Percentiles rank a stretch among this genome's conserved stretches.
phyloP scores from a whole-genome alignment of 2,329 filamentous ascomycete genomes.

The Blastomyces parvus region DNA sequence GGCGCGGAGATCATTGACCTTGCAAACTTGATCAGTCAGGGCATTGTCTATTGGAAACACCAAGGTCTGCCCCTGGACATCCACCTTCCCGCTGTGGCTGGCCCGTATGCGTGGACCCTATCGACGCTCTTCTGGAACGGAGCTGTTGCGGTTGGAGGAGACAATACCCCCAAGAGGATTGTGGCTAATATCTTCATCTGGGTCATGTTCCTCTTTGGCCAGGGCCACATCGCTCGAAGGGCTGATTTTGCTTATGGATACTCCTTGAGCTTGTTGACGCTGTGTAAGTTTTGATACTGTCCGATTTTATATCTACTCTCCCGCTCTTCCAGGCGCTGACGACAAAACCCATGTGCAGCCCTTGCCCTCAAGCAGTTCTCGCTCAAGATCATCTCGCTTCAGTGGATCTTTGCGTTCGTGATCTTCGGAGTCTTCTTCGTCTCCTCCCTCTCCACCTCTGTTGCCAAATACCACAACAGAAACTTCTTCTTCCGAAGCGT shows the following conservation, averaged over 20 bases:
- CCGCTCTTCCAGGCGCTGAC: conserved; percentile 10
- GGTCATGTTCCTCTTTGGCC: conserved; percentile 66
- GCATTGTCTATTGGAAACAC: conserved; percentile 71
- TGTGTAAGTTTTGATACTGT: conserved; percentile 43
- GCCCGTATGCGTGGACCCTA: conserved; percentile 76
- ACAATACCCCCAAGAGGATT: conserved; percentile 60
- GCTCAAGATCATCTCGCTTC: conserved; percentile 62
- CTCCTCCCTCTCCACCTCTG: conserved; percentile 45
- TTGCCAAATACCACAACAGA: conserved; percentile 28
- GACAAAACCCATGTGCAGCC: conserved; percentile 28
- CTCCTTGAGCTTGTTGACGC: conserved; percentile 60
- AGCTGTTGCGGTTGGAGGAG: conserved; percentile 65
- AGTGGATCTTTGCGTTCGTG: conserved; percentile 87
- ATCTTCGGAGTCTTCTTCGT: conserved; percentile 70
- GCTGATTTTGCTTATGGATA: conserved; percentile 74
- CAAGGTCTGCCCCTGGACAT: conserved; percentile 61
- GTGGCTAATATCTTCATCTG: conserved; percentile 83
- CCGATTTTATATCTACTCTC: background rate
- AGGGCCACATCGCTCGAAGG: conserved; percentile 64
- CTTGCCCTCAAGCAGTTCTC: conserved; percentile 71
- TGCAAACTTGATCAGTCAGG: conserved; percentile 74
- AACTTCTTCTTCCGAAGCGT: conserved; percentile 29
- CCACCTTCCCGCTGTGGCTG: conserved; percentile 64
- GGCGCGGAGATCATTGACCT: conserved; percentile 66
- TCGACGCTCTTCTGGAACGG: conserved; percentile 84